phyloP scores from a whole-genome alignment of 2,329 filamentous ascomycete genomes.

The Thelonectria olida region DNA sequence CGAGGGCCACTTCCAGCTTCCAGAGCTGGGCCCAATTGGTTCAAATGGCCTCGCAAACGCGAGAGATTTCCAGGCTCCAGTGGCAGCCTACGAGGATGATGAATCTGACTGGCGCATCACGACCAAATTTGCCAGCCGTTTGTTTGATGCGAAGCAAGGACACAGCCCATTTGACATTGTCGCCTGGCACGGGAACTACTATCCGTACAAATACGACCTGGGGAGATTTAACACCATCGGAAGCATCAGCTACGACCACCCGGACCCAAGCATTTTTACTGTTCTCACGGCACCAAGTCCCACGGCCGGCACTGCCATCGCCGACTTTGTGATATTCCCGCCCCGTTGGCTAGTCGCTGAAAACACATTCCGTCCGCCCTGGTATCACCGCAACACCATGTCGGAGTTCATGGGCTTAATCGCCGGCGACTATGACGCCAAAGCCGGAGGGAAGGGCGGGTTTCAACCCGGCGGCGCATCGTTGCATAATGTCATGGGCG shows the following conservation, averaged over 20 bases:
- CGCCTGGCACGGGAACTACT: slow-evolving; percentile 83
- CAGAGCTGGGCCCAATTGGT: slow-evolving; percentile 77
- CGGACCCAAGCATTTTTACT: slow-evolving; percentile 81
- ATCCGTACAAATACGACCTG: slow-evolving; percentile 84
- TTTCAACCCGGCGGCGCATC: slow-evolving; percentile 68
- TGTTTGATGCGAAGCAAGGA: slow-evolving; percentile 71
- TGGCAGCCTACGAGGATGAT: slow-evolving; percentile 75
- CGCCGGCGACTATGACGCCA: slow-evolving; percentile 66
- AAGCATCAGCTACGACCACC: slow-evolving; percentile 78
- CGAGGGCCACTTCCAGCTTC: slow-evolving; percentile 75
- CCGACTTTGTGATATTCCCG: slow-evolving; percentile 78
- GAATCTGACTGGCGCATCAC: slow-evolving; percentile 56
- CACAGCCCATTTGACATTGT: slow-evolving; percentile 84
- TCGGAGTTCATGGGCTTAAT: slow-evolving; percentile 72
- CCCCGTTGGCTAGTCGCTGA: slow-evolving; percentile 76
- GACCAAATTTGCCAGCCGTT: slow-evolving; percentile 72
- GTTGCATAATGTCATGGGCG: slow-evolving; percentile 77
- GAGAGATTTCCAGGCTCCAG: slow-evolving; percentile 78
- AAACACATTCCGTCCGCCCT: slow-evolving; percentile 76
- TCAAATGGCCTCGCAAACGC: slow-evolving; percentile 77
- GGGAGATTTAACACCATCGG: slow-evolving; percentile 80
- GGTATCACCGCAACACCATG: slow-evolving; percentile 77
- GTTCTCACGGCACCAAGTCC: slow-evolving; percentile 71
- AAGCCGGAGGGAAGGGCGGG: slow-evolving; percentile 60
- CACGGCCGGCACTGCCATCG: slow-evolving; percentile 69